Percentiles rank a stretch among this genome's conserved stretches.
phyloP scores from a whole-genome alignment of 257 asterid genomes.

The Salvia hispanica region DNA sequence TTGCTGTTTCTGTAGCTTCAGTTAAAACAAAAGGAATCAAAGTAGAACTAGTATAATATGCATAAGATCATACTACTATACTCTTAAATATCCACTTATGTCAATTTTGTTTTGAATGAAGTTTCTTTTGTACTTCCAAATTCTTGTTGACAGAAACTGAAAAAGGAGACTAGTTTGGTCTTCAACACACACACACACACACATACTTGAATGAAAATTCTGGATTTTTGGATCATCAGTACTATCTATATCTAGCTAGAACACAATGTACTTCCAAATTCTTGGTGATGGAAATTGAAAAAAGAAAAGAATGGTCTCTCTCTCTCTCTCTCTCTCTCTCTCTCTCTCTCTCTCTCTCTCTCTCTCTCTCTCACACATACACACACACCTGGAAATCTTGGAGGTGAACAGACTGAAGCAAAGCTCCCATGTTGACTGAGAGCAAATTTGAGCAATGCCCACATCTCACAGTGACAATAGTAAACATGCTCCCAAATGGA shows the following conservation, averaged over 20 bases:
- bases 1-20: constrained; percentile 62
- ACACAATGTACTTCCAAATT: too few relatives aligned
- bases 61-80: constrained; percentile 1
- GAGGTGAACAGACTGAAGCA: constrained; percentile 64
- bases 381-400: constrained; percentile 69
- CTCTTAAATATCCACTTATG: too few relatives aligned
- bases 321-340: neutral
- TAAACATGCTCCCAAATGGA: constrained; percentile 75
- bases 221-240: too few relatives aligned
- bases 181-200: too few relatives aligned
- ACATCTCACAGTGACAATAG: constrained; percentile 85
- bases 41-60: too few relatives aligned
- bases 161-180: neutral
- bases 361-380: neutral
- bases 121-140: too few relatives aligned
- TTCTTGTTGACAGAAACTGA: neutral
- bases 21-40: too few relatives aligned
- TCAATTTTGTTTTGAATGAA: too few relatives aligned
- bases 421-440: constrained; percentile 74
- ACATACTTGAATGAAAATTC: too few relatives aligned
- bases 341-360: neutral
- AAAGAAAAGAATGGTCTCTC: neutral
- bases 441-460: constrained; percentile 91
- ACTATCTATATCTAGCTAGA: too few relatives aligned
- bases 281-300: neutral